Conservation (phyloP, 83 land plant genomes). For the Thuja plicata region DNA sequence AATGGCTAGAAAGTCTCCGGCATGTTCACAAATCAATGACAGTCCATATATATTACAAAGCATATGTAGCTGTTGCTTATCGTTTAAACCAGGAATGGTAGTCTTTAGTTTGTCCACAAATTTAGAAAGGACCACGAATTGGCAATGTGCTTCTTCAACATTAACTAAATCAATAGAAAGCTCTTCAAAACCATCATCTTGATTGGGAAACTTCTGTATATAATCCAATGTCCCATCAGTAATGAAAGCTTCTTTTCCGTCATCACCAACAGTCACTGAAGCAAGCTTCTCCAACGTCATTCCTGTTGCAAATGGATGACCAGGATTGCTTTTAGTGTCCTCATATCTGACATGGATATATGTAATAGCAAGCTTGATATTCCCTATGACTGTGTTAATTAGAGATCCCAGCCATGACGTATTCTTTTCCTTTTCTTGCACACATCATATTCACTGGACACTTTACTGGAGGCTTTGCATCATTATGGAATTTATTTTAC, state of each 20-base stretch:
- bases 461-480: no score
- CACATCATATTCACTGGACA: no score
- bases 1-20: slow-evolving; percentile 15
- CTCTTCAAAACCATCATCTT: no score
- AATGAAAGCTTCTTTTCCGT: slow-evolving; percentile 85
- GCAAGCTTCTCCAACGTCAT: slow-evolving; percentile 83
- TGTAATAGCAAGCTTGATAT: slow-evolving; percentile 92
- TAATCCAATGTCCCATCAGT: slow-evolving; percentile 86
- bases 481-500: no score
- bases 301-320: slow-evolving; percentile 94
- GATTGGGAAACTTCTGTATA: slow-evolving; percentile 95
- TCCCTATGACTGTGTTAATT: slow-evolving; percentile 87
- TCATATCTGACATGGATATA: slow-evolving; percentile 98
- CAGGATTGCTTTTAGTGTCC: slow-evolving; percentile 95
- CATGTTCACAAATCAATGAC: slow-evolving; percentile 13
- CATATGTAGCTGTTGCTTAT: slow-evolving; percentile 11
- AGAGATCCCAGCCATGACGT: slow-evolving; percentile 95
- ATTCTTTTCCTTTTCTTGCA: no score
- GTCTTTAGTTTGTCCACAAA: not conserved
- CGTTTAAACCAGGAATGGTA: not conserved
- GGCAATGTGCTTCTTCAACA: no score
- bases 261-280: slow-evolving; percentile 94
- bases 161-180: no score
- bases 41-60: slow-evolving; percentile 17
- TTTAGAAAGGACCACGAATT: no score